Evolutionary conservation across 176 grass and related monocot genomes (phyloP), one percentile per base, ranked within the genome.

Genomic region (Poa annua): DNA sequence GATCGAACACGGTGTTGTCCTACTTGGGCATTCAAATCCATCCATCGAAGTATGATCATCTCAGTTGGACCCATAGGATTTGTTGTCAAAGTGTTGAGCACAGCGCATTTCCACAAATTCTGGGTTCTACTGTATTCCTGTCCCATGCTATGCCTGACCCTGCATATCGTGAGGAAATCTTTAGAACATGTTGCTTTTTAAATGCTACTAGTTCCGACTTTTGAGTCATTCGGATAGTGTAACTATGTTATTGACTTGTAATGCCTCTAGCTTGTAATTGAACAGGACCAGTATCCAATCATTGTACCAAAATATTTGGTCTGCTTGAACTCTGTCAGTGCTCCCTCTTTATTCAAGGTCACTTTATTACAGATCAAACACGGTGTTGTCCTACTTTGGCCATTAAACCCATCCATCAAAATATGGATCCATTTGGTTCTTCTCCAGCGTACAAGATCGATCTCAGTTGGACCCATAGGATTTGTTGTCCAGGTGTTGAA

Each of bases 181-280:
- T 4, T 17, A 11, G 45, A 52, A 4, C 71, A 33, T 52, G 1
- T 52, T 15, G 4, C 25, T 29, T 51, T 74, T 7, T 74, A 48
- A 29, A 50, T 51, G 45, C 45, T 51, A 49, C 22, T 73, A 29
- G 15, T 32, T 74, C 45, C 1, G 25, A 51, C 24, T 74, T 74
- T 25, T 52, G 45, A 74, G 71, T 14, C 50, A 55, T 36, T 12
- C 11, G 5, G 34, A 21, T 36, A 33, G 17, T 55, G 17, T 21
- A 48, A 48, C 15, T 63, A 5, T 64, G 41, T 79, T 47, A 26
- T 79, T 63, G 10, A 72, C 13, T 49, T 72, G 42, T 72, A 48
- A 29, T 29, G 29, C 29, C 29, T 29, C 29, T 29, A 2, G 29
- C 29, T 29, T 2, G 29, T 29, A 29, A 29, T 2, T 29, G 29